phyloP scores from a whole-genome alignment of 2,329 filamentous ascomycete species.

The Scedosporium boydii region DNA sequence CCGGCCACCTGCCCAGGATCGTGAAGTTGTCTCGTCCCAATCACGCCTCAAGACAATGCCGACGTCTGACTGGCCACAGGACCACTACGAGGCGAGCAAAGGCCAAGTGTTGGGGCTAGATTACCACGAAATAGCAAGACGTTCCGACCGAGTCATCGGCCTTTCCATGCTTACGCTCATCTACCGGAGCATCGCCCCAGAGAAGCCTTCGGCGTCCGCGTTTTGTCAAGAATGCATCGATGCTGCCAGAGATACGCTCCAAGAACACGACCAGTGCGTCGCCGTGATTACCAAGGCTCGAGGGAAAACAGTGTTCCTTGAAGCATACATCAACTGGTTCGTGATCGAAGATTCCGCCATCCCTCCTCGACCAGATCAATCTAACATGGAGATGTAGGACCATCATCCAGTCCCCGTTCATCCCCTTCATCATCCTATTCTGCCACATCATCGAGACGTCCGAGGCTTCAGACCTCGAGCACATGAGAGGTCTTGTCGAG shows the following conservation, averaged over 20 bases:
- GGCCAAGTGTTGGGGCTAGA: conserved; percentile 7
- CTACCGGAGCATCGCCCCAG: conserved; percentile 28
- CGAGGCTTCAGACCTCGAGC: conserved; percentile 29
- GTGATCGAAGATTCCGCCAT: not conserved
- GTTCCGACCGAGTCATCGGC: conserved; percentile 29
- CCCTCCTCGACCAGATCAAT: not conserved
- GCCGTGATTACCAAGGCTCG: not conserved
- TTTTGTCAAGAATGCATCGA: conserved; percentile 33
- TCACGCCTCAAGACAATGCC: not conserved
- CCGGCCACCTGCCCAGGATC: not conserved
- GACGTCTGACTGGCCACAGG: not conserved
- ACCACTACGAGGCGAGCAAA: not conserved
- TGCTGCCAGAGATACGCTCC: conserved; percentile 30
- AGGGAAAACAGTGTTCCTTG: conserved; percentile 5
- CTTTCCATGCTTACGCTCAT: conserved; percentile 30
- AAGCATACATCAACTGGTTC: conserved; percentile 12
- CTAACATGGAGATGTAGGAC: conserved; percentile 21
- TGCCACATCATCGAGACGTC: conserved; percentile 38
- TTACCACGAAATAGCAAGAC: conserved; percentile 10
- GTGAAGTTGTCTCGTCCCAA: not conserved
- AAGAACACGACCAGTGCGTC: conserved; percentile 13
- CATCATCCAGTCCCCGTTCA: conserved; percentile 39
- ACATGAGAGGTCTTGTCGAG: conserved; percentile 37
- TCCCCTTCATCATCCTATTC: conserved; percentile 44
- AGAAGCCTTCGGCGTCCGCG: conserved; percentile 17